Evolutionary conservation across 2,329 filamentous ascomycete species (phyloP).

Genomic region (Trichoderma sp.): DNA sequence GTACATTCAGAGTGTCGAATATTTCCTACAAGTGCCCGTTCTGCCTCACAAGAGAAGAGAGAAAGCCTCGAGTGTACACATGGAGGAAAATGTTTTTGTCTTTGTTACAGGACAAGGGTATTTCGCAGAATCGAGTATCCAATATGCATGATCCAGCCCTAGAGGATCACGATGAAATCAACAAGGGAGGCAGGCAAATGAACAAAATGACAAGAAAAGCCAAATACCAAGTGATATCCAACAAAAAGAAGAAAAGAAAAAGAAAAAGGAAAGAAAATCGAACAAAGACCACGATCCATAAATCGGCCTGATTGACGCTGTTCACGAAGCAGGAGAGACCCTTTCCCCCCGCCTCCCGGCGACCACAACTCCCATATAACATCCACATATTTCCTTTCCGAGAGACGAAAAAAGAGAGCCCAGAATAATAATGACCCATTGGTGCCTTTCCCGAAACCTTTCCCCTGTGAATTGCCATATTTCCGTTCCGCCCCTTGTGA

Average conservation of each 20-base stretch:
- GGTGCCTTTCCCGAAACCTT: too few relatives aligned
- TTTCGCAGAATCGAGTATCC: conserved; percentile 24
- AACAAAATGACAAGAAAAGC: too few relatives aligned
- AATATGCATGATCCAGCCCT: conserved; percentile 24
- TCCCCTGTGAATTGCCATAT: too few relatives aligned
- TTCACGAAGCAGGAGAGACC: not conserved
- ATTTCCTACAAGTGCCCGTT: not conserved
- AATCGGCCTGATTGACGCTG: conserved; percentile 24
- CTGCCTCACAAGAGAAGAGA: not conserved
- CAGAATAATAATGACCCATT: too few relatives aligned
- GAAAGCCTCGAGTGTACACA: not conserved
- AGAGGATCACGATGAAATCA: not conserved
- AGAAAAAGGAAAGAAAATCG: not conserved
- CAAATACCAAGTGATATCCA: too few relatives aligned
- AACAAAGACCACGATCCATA: conserved; percentile 2
- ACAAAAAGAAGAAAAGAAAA: too few relatives aligned
- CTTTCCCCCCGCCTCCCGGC: not conserved
- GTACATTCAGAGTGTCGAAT: conserved; percentile 8
- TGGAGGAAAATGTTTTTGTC: conserved; percentile 1
- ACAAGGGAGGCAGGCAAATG: too few relatives aligned
- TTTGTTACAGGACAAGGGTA: conserved; percentile 26
- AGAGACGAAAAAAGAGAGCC: not conserved
- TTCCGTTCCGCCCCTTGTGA: not conserved
- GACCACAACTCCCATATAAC: conserved; percentile 27
- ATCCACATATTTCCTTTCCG: conserved; percentile 14